Conservation (phyloP, 2,329 filamentous ascomycete genomes). For the Arthrobotrys pseudoclavata region DNA sequence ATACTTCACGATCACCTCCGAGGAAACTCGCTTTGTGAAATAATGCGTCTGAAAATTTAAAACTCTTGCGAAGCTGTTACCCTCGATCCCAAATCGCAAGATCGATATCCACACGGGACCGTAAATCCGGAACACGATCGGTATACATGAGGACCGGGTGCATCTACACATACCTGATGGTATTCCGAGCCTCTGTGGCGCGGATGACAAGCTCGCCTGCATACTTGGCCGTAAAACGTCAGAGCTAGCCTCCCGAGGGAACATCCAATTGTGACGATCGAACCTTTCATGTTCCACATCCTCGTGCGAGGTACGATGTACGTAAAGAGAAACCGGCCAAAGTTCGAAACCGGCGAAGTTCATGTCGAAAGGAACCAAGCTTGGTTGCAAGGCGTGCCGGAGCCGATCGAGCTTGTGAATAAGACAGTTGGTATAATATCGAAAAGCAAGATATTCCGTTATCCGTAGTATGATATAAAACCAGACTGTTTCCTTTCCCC, state of each 20-base stretch:
- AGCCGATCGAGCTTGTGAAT: background rate
- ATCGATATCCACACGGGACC: too few species aligned
- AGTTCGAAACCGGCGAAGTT: conserved; percentile 54
- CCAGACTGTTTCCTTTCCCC: background rate
- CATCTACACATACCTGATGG: too few species aligned
- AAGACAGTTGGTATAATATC: too few species aligned
- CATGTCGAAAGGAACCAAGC: conserved; percentile 3
- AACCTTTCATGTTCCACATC: conserved; percentile 16
- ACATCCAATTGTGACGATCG: too few species aligned
- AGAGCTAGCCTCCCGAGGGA: too few species aligned
- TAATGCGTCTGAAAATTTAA: too few species aligned
- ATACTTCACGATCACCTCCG: too few species aligned
- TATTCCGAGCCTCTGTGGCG: background rate
- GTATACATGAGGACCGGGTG: background rate
- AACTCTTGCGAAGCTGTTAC: too few species aligned
- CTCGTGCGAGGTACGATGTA: conserved; percentile 29
- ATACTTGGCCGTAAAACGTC: conserved; percentile 9
- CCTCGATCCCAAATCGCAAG: too few species aligned
- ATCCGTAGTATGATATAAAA: conserved; percentile 13
- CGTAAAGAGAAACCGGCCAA: background rate
- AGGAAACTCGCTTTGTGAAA: too few species aligned
- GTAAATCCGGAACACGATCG: too few species aligned
- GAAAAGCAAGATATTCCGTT: conserved; percentile 17
- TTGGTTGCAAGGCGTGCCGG: conserved; percentile 1
- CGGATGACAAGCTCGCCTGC: conserved; percentile 22